Conservation (phyloP, 2,329 filamentous ascomycete species). For the Colletotrichum tropicale region DNA sequence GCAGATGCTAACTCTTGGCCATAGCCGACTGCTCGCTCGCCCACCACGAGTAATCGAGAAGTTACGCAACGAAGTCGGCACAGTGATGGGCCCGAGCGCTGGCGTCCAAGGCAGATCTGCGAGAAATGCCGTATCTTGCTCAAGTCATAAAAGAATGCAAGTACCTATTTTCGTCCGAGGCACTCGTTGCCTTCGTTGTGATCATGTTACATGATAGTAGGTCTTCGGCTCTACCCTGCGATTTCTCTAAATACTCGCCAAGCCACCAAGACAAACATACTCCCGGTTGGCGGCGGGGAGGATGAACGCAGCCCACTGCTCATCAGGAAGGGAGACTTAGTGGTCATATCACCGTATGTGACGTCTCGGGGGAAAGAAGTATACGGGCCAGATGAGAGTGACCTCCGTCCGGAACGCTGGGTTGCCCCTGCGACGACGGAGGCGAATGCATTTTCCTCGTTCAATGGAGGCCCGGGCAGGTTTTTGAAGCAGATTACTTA, state of each 20-base stretch:
- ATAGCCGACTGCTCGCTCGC: too few species aligned
- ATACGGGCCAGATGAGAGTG: background rate
- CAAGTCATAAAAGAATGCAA: too few species aligned
- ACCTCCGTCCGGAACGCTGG: background rate
- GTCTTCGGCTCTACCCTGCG: background rate
- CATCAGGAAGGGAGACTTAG: background rate
- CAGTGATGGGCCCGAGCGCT: too few species aligned
- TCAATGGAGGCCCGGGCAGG: background rate
- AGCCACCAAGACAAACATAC: background rate
- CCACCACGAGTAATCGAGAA: too few species aligned
- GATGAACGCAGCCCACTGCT: fast-evolving
- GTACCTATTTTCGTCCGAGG: too few species aligned
- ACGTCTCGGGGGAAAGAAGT: background rate
- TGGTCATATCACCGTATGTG: background rate
- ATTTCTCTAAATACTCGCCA: background rate
- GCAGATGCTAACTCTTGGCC: too few species aligned
- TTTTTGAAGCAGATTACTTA: background rate
- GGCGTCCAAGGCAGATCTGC: too few species aligned
- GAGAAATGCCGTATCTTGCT: too few species aligned
- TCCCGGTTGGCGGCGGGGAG: background rate
- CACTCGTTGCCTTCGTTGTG: too few species aligned
- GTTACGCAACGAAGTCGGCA: too few species aligned
- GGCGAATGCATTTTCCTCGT: background rate
- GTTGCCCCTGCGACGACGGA: background rate
- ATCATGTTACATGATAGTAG: background rate